Base-by-base conservation (phyloP, 345 rosid species). In the Arabidopsis suecica region DNA sequence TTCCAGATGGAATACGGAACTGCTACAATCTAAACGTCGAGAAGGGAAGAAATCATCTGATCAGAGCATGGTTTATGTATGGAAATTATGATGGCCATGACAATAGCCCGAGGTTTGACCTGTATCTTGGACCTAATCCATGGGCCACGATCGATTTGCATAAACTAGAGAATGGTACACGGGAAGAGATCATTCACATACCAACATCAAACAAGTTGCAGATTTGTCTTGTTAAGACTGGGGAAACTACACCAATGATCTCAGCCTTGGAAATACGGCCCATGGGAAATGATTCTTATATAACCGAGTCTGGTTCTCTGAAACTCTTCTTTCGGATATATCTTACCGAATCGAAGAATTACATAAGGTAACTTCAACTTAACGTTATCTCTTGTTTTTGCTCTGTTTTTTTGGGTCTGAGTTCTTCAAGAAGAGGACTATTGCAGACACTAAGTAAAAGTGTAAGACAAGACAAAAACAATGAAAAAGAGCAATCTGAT, bases 1-100 rank as follows among this genome's bases (percentile, higher is more conserved):
- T 85, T 67, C 85, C 86, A 1, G 16, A 87, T 0, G 91, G 88
- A 51, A 54, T 0, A 12, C 75, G 69, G 16, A 85, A 85, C 22
- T 85, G 87, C 47, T 87, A 87, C 80, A 80, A 28, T 1, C 38
- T 87, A 13, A 13, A 0, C 0, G 83, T 83, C 0, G 33, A 23
- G 45, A 58, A 65, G 53, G 88, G 85, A 4, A 60, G 76, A 36
- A 67, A 58, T 0, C 82, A 87, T 68, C 9, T 82, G 16, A 78
- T 85, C 64, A 62, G 81, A 14, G 84, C 76, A 9, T 0, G 5
- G 42, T 83, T 85, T 64, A 0, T 71, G 7, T 83, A 83, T 58
- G 87, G 85, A 69, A 85, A 85, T 3, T 87, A 87, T 40, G 81
- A 78, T 50, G 73, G 64, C 0, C 28, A 2, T 23, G 5, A 72